A percentile compares a stretch with the other conserved stretches of the same genome.
phyloP scores from a whole-genome alignment of 2,329 filamentous ascomycete genomes.

The Chaetothyriales sp. region DNA sequence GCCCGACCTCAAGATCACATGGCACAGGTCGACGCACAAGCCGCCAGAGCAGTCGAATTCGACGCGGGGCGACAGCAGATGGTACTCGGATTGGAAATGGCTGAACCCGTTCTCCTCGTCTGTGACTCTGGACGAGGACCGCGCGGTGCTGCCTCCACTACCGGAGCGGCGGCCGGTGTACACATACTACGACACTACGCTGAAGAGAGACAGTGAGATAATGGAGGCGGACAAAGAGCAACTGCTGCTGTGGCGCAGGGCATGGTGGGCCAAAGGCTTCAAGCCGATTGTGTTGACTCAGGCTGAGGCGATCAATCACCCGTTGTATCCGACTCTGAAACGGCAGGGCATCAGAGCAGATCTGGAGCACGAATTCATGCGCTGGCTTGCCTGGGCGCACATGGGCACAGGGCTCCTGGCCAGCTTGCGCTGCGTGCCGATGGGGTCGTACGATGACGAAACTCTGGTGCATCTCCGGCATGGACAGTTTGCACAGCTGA shows the following conservation, averaged over 20 bases:
- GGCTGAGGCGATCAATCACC: slow-evolving; percentile 70
- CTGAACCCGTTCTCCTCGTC: slow-evolving; percentile 74
- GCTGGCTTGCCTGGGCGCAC: slow-evolving; percentile 84
- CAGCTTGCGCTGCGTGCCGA: slow-evolving; percentile 68
- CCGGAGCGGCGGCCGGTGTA: slow-evolving; percentile 59
- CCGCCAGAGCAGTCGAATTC: slow-evolving; percentile 64
- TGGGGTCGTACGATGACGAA: slow-evolving; percentile 59
- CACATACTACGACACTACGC: slow-evolving; percentile 69
- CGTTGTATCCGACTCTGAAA: slow-evolving; percentile 58
- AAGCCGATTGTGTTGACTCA: slow-evolving; percentile 65
- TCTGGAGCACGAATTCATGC: slow-evolving; percentile 56
- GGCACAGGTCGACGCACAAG: slow-evolving; percentile 53
- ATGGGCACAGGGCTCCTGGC: slow-evolving; percentile 74
- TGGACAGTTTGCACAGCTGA: slow-evolving; percentile 59
- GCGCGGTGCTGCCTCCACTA: slow-evolving; percentile 68
- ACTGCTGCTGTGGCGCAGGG: slow-evolving; percentile 73
- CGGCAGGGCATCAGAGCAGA: slow-evolving; percentile 42
- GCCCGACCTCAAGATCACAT: slow-evolving; percentile 41
- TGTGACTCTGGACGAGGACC: slow-evolving; percentile 63
- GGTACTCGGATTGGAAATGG: slow-evolving; percentile 87
- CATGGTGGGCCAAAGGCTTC: slow-evolving; percentile 94
- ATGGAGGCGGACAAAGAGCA: slow-evolving; percentile 62
- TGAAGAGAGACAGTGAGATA: slow-evolving; percentile 46
- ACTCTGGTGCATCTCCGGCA: slow-evolving; percentile 58
- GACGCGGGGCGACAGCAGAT: slow-evolving; percentile 60